Base-by-base conservation (phyloP, 2,329 filamentous ascomycete species). In the Fusarium sp. region DNA sequence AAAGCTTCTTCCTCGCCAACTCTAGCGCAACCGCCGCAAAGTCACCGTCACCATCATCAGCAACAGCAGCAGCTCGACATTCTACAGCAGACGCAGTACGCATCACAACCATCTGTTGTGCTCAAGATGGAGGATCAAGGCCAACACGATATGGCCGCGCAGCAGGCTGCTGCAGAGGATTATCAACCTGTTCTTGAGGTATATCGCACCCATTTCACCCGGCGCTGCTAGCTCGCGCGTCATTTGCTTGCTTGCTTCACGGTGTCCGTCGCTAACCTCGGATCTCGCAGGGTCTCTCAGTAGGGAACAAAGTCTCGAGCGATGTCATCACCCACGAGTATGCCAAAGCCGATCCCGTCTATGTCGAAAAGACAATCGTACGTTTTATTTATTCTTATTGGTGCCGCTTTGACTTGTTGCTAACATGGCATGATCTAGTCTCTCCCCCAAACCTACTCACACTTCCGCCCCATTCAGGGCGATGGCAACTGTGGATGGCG, bases 401-500 rank as follows among this genome's bases (percentile, higher is more conserved):
- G 28, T 66, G 15, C 26, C 62, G n/a, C 54, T 34, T 34, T 34
- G 32, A 15, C 32, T 41, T n/a, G 41, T 56, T 60, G 57, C 66
- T 77, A 63, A 78, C 60, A 24, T 59, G 34, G 58, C 34, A 63
- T 60, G 50, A 44, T 59, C 51, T 76, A 97, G 95, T 89, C 91
- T 26, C 88, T 99, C 62, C 93, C 95, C 12, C 88, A 92, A 77
- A 94, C 92, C 64, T 98, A 97, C 82, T 93, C 94, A 26, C 92
- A 95, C 81, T 98, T 96, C 80, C 94, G 96, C 62, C 92, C 92
- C 17, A 91, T 98, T 81, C 92, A 93, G 82, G 96, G 96, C 60
- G 96, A 98, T 84, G 96, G 96, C 67, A 97, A 97, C 81, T 98
- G 96, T 84, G 96, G 96, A 79, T 98, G 96, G 96, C 90, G 96